Evolutionary conservation across 202 grass and related monocot species (phyloP).

Genomic region (Panicum virgatum): DNA sequence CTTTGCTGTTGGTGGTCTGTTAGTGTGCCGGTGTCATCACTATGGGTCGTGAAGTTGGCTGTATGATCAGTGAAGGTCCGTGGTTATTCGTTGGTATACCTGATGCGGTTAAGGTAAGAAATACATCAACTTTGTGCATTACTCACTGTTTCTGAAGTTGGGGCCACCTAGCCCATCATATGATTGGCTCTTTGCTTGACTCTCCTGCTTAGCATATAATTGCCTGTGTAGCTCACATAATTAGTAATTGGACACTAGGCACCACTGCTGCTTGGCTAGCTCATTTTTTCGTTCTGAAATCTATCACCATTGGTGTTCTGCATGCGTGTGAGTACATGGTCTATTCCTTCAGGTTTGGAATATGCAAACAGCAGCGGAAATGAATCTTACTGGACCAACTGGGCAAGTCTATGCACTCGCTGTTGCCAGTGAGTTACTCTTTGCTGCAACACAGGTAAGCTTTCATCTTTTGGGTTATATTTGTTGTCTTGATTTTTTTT

Average conservation of each 20-base stretch:
- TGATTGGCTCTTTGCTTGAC: not conserved
- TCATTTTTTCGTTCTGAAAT: not conserved
- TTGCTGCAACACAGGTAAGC: slow-evolving; percentile 88
- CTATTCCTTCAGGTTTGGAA: slow-evolving; percentile 75
- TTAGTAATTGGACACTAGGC: not conserved
- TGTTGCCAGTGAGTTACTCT: slow-evolving; percentile 79
- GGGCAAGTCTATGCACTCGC: slow-evolving; percentile 92
- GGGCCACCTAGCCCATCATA: not conserved
- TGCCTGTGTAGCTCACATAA: not conserved
- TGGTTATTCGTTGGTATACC: slow-evolving; percentile 87
- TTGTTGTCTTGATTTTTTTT: not conserved
- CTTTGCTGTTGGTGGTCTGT: slow-evolving; percentile 39
- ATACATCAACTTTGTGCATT: slow-evolving; percentile 8
- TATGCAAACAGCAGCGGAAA: slow-evolving; percentile 69
- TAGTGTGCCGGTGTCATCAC: slow-evolving; percentile 67
- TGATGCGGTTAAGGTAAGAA: slow-evolving; percentile 74
- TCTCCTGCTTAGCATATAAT: not conserved
- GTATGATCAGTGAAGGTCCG: slow-evolving; percentile 92
- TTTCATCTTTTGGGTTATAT: not conserved
- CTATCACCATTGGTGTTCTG: not conserved
- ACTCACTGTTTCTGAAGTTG: not conserved
- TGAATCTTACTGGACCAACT: slow-evolving; percentile 76
- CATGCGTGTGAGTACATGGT: slow-evolving; percentile 1
- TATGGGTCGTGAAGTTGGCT: slow-evolving; percentile 80
- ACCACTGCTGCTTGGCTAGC: not conserved